Evolutionary conservation across 306 rosid genomes (phyloP), one percentile per base, ranked within the genome.

Genomic region (Citrullus colocynthis): DNA sequence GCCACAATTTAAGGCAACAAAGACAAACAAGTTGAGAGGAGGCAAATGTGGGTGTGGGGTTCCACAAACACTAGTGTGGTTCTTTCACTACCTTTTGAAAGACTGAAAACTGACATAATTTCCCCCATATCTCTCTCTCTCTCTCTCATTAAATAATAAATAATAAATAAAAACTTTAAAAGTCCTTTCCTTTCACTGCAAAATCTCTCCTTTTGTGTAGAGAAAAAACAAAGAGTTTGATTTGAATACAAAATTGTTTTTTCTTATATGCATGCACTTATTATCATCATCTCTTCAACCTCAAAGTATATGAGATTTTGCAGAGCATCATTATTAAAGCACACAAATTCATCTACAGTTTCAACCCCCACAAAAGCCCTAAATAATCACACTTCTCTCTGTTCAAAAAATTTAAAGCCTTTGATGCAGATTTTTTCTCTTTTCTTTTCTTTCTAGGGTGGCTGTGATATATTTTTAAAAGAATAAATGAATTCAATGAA

Each of bases 41-140:
- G 15, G 15, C 15, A 44, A 28, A 28, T 10, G 73, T 66, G 73
- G 73, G 17, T 18, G 74, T 39, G 45, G 73, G 74, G 71, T 64
- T 36, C 71, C 71, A 64, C 71, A 64, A 39, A 34, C 14, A 64
- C 14, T 16, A 17, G 48, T 64, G 14, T 64, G 48, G 28, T 36
- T 64, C 69, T 62, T 62, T 62, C 42, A 62, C 11, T 62, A 5
- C 39, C 67, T 63, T 16, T 64, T 64, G 24, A 64, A 64, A 14
- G 45, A 64, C 73, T 66, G 49, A 66, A 18, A 66, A 66, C 73
- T 66, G 73, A 66, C 73, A 39, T 66, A 36, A 64, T 64, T 64
- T 64, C 4, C 14, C 20, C 48, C 14, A 21, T 4, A 5, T 60
- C 5, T 56, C 30, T 9, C 13, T 52, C n/a, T 17, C 17, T 54